A percentile compares a stretch with the other conserved stretches of the same genome.
Conservation (phyloP, 2,329 filamentous ascomycete species). For the Myriangium duriaei region DNA sequence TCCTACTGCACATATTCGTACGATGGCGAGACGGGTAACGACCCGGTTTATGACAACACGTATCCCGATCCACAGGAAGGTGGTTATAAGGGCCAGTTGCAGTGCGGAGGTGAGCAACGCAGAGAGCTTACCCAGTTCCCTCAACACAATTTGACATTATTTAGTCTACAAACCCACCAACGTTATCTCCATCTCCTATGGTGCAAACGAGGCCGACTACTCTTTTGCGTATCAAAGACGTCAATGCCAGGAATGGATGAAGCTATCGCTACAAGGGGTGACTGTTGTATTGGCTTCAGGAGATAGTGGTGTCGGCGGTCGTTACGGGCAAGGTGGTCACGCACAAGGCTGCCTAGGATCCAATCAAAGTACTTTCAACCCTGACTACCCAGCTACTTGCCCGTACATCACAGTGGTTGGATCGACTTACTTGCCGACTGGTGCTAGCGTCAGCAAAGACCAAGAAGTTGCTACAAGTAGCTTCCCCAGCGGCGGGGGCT, state of each 20-base stretch:
- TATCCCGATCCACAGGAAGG: conserved; percentile 37
- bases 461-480: conserved; percentile 29
- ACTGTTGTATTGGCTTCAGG: conserved; percentile 37
- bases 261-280: conserved; percentile 39
- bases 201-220: conserved; percentile 41
- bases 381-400: conserved; percentile 18
- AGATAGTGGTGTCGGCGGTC: conserved; percentile 28
- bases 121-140: conserved; percentile 41
- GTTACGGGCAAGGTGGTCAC: conserved; percentile 19
- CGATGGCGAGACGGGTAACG: conserved; percentile 38
- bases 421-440: conserved; percentile 16
- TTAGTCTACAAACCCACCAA: conserved; percentile 42
- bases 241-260: conserved; percentile 34
- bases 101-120: conserved; percentile 39
- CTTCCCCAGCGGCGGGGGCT: conserved; percentile 31
- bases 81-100: conserved; percentile 36
- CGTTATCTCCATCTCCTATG: conserved; percentile 49
- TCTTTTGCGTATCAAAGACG: conserved; percentile 42
- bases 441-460: conserved; percentile 21
- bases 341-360: conserved; percentile 18
- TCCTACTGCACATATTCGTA: conserved; percentile 37
- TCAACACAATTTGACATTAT: too few species aligned
- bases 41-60: conserved; percentile 32
- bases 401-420: conserved; percentile 22
- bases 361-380: conserved; percentile 17